Evolutionary conservation across 2,329 filamentous ascomycete species (phyloP), one percentile per base, ranked within the genome.

Genomic region (Teratosphaeria zuluensis): DNA sequence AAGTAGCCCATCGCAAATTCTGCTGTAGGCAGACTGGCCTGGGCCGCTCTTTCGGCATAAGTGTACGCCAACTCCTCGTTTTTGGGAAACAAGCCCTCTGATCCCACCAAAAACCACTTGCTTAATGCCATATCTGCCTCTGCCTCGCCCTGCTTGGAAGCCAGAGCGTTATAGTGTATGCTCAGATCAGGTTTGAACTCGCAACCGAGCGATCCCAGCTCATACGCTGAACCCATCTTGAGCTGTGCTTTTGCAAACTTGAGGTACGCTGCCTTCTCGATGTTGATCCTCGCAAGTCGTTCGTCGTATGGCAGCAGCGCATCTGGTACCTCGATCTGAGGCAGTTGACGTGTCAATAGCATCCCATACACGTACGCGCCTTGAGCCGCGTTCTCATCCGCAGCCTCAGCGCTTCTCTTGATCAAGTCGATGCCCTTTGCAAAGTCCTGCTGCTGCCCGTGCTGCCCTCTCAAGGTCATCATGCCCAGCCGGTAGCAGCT

Each of bases 1-100:
- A 97, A 99, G 74, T 99, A 99, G 11, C 92, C 92, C 79, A 99
- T 84, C 30, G 94, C 94, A 69, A 99, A 99, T 73, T 97, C 91
- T 54, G 92, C 94, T 0, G 92, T 97, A 0, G 90, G 81, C 54
- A 97, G 81, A 58, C 91, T 91, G 46, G 85, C 83, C 55, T 84
- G 80, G 8, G 94, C 92, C 11, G 94, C 94, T 64, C 92, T 84
- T 66, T 92, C 84, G 1, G 94, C 94, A 70, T 96, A 97, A 56
- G 85, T 87, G 74, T 89, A 99, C 6, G 94, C 92, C 54, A 97
- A 77, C 70, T 92, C 88, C 74, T 99, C 94, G 68, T 96, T 97
- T 80, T 97, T 97, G 61, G 89, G 84, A 70, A 99, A 96, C 6
- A 95, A 81, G 24, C 87, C 88, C 65, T 97, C 92, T 64, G 94